phyloP scores from a whole-genome alignment of 768 basidiomycete genomes.

The Coprinellus micaceus region DNA sequence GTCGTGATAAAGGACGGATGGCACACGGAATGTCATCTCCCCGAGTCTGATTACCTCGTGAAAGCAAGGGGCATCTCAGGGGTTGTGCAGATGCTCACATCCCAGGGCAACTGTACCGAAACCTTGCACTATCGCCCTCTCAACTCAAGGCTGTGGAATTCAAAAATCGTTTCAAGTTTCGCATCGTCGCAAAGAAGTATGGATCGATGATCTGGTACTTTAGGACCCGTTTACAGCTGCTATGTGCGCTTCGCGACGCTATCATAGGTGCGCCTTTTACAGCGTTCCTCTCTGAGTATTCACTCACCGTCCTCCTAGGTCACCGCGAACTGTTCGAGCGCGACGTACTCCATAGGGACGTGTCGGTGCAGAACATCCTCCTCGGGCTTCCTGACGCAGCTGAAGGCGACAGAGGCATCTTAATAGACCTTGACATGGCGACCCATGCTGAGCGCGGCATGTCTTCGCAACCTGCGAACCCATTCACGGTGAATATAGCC shows the following conservation, averaged over 20 bases:
- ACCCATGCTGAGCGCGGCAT: background rate
- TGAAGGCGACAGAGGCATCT: constrained; percentile 7
- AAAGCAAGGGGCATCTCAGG: background rate
- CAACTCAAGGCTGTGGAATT: background rate
- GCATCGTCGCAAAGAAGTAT: background rate
- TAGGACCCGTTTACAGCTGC: background rate
- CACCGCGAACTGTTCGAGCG: background rate
- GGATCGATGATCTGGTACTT: background rate
- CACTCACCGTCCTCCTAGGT: background rate
- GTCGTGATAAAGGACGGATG: background rate
- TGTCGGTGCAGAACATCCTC: constrained; percentile 13
- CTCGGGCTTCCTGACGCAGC: background rate
- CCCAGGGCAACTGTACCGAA: background rate
- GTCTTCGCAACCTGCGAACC: background rate
- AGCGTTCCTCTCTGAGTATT: background rate
- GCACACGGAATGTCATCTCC: background rate
- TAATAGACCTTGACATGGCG: constrained; percentile 16
- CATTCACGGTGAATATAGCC: background rate
- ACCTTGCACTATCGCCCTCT: background rate
- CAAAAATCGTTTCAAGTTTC: background rate
- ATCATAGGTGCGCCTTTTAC: background rate
- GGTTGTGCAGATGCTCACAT: background rate
- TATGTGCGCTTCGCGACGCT: background rate
- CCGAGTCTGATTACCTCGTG: background rate
- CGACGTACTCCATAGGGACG: constrained; percentile 12